Percentiles rank a stretch among this genome's conserved stretches.
phyloP scores from a whole-genome alignment of 2,329 filamentous ascomycete species.

The Sporothrix humicola region DNA sequence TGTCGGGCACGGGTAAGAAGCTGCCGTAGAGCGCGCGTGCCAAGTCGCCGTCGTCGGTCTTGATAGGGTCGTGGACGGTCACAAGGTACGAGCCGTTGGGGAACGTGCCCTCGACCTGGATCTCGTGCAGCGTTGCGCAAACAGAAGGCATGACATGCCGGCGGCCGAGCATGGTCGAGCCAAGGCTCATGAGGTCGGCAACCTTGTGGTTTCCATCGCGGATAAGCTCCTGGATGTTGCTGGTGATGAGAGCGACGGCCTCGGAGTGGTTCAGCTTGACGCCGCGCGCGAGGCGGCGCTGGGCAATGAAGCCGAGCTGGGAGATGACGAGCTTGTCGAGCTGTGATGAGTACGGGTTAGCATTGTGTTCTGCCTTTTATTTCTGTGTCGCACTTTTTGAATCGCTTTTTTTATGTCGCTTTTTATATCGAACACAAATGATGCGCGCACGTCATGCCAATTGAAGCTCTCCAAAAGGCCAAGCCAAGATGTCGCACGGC shows the following conservation, averaged over 20 bases:
- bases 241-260: conserved; percentile 82
- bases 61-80: conserved; percentile 89
- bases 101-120: conserved; percentile 96
- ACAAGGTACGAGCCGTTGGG: conserved; percentile 89
- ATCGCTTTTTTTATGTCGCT: too few relatives aligned
- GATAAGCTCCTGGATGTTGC: conserved; percentile 92
- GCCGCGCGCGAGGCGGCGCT: conserved; percentile 84
- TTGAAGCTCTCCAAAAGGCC: not conserved
- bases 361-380: too few relatives aligned
- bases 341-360: conserved; percentile 53
- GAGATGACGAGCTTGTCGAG: conserved; percentile 95
- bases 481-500: conserved; percentile 18
- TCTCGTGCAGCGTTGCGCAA: conserved; percentile 75
- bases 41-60: conserved; percentile 83
- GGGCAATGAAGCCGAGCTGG: conserved; percentile 84
- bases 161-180: conserved; percentile 89
- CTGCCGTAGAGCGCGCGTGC: conserved; percentile 88
- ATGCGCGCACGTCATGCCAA: conserved; percentile 10
- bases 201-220: conserved; percentile 94
- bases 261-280: conserved; percentile 90
- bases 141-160: conserved; percentile 89
- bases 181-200: conserved; percentile 89
- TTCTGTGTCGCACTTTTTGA: too few relatives aligned
- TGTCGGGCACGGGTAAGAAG: conserved; percentile 80
- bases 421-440: not conserved